Conservation (phyloP, 1,139 yeast species). For the Saccharomyces hybrid region DNA sequence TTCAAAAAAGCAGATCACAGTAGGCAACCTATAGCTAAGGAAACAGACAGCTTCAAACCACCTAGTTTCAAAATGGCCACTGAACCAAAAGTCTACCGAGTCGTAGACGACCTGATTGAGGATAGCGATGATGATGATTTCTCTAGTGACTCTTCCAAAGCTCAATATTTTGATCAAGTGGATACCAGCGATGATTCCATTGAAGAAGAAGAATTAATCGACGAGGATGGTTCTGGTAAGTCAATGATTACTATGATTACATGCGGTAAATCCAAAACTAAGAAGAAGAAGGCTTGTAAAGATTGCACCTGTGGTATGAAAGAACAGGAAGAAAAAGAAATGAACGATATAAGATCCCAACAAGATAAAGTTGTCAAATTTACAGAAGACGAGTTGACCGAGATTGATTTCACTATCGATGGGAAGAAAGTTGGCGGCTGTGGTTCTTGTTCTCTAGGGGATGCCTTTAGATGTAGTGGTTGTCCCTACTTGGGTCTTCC, state of each 20-base stretch:
- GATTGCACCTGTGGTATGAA: conserved; percentile 96
- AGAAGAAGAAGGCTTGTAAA: conserved; percentile 83
- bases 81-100: neutral
- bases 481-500: conserved; percentile 96
- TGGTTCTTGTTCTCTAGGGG: conserved; percentile 94
- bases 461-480: conserved; percentile 96
- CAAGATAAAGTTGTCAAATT: conserved; percentile 32
- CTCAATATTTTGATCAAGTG: conserved; percentile 47
- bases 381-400: conserved; percentile 37
- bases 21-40: conserved; percentile 7
- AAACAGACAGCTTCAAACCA: conserved; percentile 3
- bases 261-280: conserved; percentile 37
- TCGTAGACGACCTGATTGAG: conserved; percentile 6
- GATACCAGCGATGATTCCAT: conserved; percentile 40
- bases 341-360: conserved; percentile 43
- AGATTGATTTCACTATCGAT: conserved; percentile 88
- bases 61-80: conserved; percentile 9
- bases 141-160: conserved; percentile 32
- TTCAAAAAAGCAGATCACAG: conserved; percentile 1
- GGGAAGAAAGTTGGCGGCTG: conserved; percentile 93
- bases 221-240: conserved; percentile 29
- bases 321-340: conserved; percentile 63
- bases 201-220: conserved; percentile 43
- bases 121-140: conserved; percentile 22
- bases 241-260: conserved; percentile 34